Percentiles rank a stretch among this genome's conserved stretches.
Evolutionary conservation across 225 moss, liverwort and hornwort species (phyloP).

Genomic region (Polytrichum commune): DNA sequence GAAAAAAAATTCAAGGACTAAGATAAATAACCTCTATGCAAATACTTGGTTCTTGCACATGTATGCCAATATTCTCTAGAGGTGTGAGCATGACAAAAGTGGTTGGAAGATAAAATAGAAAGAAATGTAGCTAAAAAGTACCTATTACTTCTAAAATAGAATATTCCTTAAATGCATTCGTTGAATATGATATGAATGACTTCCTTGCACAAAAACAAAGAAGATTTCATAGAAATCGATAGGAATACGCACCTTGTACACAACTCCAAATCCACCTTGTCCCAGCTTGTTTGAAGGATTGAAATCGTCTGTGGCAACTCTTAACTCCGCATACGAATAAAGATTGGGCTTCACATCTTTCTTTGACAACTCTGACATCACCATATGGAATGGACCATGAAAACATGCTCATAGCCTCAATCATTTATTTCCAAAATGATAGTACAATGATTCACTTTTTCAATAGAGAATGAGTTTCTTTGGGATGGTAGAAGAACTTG

Average conservation of each 20-base stretch:
- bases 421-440: neutral
- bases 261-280: conserved; percentile 7
- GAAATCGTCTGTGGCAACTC: neutral
- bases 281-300: neutral
- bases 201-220: neutral
- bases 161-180: too few species aligned
- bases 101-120: neutral
- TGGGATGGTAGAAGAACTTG: neutral
- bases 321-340: neutral
- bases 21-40: too few species aligned
- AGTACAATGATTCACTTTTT: neutral
- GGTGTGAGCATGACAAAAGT: neutral
- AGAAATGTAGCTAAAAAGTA: neutral
- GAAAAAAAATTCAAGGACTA: too few species aligned
- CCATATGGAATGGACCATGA: neutral
- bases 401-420: neutral
- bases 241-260: neutral
- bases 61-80: too few species aligned
- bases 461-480: neutral
- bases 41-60: too few species aligned
- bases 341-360: conserved; percentile 2
- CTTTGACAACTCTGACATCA: conserved; percentile 5
- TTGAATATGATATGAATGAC: neutral
- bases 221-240: neutral
- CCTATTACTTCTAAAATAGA: too few species aligned